Evolutionary conservation across 108 stramenopile genomes (phyloP).

Genomic region (Fistulifera pelliculosa): DNA sequence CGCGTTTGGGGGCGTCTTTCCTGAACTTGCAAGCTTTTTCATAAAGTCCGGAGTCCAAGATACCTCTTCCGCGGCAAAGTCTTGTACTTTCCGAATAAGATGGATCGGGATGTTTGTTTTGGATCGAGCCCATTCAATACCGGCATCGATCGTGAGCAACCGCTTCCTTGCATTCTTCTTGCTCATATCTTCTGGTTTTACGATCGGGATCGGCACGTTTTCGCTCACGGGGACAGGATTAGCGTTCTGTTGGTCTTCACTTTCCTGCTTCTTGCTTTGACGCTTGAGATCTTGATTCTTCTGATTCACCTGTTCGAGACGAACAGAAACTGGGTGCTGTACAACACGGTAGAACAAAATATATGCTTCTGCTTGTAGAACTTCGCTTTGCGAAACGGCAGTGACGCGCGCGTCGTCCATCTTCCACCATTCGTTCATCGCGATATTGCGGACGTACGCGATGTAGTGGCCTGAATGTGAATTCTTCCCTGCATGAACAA

Average conservation of each 20-base stretch:
- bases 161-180: neutral
- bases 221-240: neutral
- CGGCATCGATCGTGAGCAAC: conserved; percentile 3
- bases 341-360: conserved; percentile 86
- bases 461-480: conserved; percentile 76
- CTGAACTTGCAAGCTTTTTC: conserved; percentile 14
- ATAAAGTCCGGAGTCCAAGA: conserved; percentile 39
- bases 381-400: conserved; percentile 44
- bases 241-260: neutral
- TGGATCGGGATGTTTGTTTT: conserved; percentile 32
- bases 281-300: conserved; percentile 1
- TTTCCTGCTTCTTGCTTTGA: neutral
- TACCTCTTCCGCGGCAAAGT: conserved; percentile 36
- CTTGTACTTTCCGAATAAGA: conserved; percentile 26
- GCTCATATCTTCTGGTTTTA: neutral
- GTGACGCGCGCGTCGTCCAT: conserved; percentile 81
- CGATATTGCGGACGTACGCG: conserved; percentile 61
- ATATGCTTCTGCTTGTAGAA: conserved; percentile 76
- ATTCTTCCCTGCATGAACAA: conserved; percentile 83
- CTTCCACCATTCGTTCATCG: conserved; percentile 82
- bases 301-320: conserved; percentile 19
- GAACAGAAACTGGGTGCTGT: conserved; percentile 60
- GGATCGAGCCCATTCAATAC: conserved; percentile 42
- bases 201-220: neutral
- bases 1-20: conserved; percentile 20